Percentiles rank a stretch among this genome's conserved stretches.
Evolutionary conservation across 2,329 filamentous ascomycete genomes (phyloP).

Genomic region (Drechslerella coelobrocha): DNA sequence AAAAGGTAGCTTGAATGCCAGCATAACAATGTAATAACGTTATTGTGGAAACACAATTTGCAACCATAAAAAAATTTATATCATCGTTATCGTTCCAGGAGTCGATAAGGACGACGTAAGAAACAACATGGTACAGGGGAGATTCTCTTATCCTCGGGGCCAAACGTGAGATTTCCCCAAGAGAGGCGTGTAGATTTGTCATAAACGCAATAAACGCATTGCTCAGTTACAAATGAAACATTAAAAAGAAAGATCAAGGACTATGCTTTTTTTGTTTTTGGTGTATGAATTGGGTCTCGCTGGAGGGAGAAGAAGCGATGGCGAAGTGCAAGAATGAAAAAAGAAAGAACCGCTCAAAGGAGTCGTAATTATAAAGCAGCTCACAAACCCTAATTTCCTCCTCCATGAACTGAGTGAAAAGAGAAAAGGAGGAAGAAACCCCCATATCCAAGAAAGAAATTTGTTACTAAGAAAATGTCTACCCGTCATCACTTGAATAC

Average conservation of each 20-base stretch:
- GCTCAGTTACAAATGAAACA: constrained; percentile 17
- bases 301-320: background rate
- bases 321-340: background rate
- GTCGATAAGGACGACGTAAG: background rate
- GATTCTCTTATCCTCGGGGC: too few relatives aligned
- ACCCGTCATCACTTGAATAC: constrained; percentile 15
- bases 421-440: background rate
- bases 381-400: constrained; percentile 41
- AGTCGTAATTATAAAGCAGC: constrained; percentile 27
- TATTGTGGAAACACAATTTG: background rate
- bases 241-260: background rate
- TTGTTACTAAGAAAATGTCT: constrained; percentile 15
- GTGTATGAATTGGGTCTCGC: background rate
- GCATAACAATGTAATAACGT: too few relatives aligned
- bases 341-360: constrained; percentile 35
- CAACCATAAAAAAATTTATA: background rate
- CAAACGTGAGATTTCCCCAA: constrained; percentile 21
- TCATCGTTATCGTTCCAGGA: background rate
- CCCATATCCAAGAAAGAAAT: constrained; percentile 4
- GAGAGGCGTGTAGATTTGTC: constrained; percentile 19
- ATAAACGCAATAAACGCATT: constrained; percentile 32
- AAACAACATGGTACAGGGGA: background rate
- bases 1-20: too few relatives aligned
- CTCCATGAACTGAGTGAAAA: constrained; percentile 32
- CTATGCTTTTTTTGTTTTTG: background rate